Evolutionary conservation across 306 rosid genomes (phyloP).

Genomic region (Astragalus glycyphyllos): DNA sequence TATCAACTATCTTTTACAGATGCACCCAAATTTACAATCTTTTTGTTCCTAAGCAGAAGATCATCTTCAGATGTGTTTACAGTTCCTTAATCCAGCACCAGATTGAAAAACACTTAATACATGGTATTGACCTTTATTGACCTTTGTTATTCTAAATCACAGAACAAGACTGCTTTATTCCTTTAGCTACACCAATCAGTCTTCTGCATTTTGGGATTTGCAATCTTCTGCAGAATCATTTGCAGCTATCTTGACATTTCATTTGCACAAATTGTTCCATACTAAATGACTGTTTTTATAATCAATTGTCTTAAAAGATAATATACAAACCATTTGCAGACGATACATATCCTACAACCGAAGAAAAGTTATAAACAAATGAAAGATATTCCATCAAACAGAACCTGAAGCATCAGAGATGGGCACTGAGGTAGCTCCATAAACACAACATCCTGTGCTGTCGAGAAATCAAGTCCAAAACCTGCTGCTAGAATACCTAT

Average conservation of each 20-base stretch:
- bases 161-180: slow-evolving; percentile 23
- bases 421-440: slow-evolving; percentile 92
- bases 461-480: slow-evolving; percentile 89
- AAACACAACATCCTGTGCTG: slow-evolving; percentile 91
- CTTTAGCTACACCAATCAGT: slow-evolving; percentile 24
- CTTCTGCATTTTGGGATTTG: slow-evolving; percentile 17
- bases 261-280: slow-evolving; percentile 10
- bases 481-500: slow-evolving; percentile 95
- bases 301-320: slow-evolving; percentile 26
- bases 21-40: neutral
- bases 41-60: slow-evolving; percentile 25
- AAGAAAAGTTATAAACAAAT: slow-evolving; percentile 20
- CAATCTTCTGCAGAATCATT: slow-evolving; percentile 33
- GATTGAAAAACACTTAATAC: slow-evolving; percentile 19
- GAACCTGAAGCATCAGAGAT: slow-evolving; percentile 88
- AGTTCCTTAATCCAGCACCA: slow-evolving; percentile 3
- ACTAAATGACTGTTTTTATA: slow-evolving; percentile 16
- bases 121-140: neutral
- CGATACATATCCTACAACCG: neutral
- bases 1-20: slow-evolving; percentile 24
- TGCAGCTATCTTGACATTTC: slow-evolving; percentile 11
- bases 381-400: slow-evolving; percentile 31
- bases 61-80: slow-evolving; percentile 23
- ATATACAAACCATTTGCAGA: slow-evolving; percentile 30
- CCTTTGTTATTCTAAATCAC: slow-evolving; percentile 29